phyloP scores from a whole-genome alignment of 768 basidiomycete genomes.

The Daedaleopsis nitida region DNA sequence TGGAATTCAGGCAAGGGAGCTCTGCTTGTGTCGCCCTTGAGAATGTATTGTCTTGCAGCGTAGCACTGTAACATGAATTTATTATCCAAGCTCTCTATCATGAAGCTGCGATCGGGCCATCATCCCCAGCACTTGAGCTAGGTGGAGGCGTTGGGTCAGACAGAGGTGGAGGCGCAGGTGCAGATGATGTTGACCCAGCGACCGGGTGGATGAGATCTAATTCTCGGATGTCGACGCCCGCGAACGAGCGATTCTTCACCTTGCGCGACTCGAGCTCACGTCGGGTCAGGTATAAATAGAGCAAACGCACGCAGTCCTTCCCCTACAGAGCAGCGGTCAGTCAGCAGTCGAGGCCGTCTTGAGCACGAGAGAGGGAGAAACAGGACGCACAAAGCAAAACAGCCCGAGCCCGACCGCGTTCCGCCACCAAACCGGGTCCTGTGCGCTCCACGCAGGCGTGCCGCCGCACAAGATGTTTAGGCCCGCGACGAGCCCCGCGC shows the following conservation, averaged over 20 bases:
- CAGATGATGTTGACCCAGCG: too few relatives aligned
- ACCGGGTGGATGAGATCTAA: constrained; percentile 56
- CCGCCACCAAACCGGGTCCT: constrained; percentile 81
- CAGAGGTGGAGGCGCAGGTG: too few relatives aligned
- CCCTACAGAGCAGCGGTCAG: constrained; percentile 40
- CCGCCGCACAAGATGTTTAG: constrained; percentile 56
- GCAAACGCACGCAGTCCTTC: constrained; percentile 66
- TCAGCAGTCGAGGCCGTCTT: too few relatives aligned
- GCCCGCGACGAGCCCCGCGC: constrained; percentile 37
- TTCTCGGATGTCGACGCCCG: constrained; percentile 66
- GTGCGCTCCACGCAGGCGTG: constrained; percentile 61
- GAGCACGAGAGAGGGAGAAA: not conserved
- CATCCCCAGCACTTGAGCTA: too few relatives aligned
- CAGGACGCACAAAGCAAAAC: constrained; percentile 58
- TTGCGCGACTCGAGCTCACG: constrained; percentile 69
- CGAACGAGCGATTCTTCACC: constrained; percentile 71
- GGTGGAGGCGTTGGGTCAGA: too few relatives aligned
- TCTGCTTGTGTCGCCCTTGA: too few relatives aligned
- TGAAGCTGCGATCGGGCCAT: too few relatives aligned
- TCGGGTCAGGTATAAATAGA: constrained; percentile 70
- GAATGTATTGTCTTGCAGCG: too few relatives aligned
- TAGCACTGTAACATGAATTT: too few relatives aligned
- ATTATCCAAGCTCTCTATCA: too few relatives aligned
- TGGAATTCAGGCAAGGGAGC: too few relatives aligned
- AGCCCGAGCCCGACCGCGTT: constrained; percentile 69